These are phyloP conservation scores for Exutisphaerella laricina DNA, from an alignment of 2,329 filamentous ascomycete genomes.

Conservation along the genomic window DNA sequence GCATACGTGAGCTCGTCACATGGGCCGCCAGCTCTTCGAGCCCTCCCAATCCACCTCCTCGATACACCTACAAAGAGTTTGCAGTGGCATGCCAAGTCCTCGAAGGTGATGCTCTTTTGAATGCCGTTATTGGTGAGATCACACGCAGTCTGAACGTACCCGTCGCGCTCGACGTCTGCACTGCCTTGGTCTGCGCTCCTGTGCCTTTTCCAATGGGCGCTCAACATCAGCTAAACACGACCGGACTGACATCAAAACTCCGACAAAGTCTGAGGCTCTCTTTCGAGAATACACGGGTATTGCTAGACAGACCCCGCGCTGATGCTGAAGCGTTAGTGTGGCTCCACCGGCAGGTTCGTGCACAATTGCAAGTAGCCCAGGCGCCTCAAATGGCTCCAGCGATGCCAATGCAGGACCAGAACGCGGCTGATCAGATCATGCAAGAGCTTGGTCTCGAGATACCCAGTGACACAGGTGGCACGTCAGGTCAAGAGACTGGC, in stretches of 20 bases:
- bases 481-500: slow-evolving; percentile 9
- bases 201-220: slow-evolving; percentile 31
- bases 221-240: slow-evolving; percentile 25
- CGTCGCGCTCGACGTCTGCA: slow-evolving; percentile 63
- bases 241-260: slow-evolving; percentile 35
- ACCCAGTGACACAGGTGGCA: slow-evolving; percentile 13
- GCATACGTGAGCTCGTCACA: slow-evolving; percentile 57
- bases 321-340: slow-evolving; percentile 45
- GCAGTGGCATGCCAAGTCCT: slow-evolving; percentile 56
- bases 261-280: slow-evolving; percentile 41
- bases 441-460: slow-evolving; percentile 31
- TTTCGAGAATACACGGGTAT: slow-evolving; percentile 47
- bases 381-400: slow-evolving; percentile 36
- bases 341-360: slow-evolving; percentile 29
- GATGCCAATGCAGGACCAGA: slow-evolving; percentile 19
- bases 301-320: slow-evolving; percentile 54
- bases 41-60: slow-evolving; percentile 49
- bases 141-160: slow-evolving; percentile 55
- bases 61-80: slow-evolving; percentile 68
- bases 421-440: slow-evolving; percentile 30
- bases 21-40: slow-evolving; percentile 52
- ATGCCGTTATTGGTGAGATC: slow-evolving; percentile 62
- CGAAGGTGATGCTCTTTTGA: slow-evolving; percentile 56
- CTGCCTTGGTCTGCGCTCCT: slow-evolving; percentile 64
- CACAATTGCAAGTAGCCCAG: slow-evolving; percentile 54